Percentiles rank a stretch among this genome's conserved stretches.
These are phyloP conservation scores for Fusarium nurragi DNA, from an alignment of 2,329 filamentous ascomycete species.

Conservation along the genomic window DNA sequence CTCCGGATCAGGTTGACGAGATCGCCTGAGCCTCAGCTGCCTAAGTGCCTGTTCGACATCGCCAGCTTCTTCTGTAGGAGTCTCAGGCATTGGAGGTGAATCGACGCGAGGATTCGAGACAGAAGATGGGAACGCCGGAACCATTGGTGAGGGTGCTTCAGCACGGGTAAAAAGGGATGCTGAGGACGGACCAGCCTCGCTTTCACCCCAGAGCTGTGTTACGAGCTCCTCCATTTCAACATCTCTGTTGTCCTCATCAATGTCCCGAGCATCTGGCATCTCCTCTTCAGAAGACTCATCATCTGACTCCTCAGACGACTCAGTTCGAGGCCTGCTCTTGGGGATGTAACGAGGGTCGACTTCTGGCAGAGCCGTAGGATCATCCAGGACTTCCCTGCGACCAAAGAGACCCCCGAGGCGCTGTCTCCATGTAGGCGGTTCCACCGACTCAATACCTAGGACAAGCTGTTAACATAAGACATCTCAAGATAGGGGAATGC, in stretches of 20 bases:
- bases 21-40: background rate
- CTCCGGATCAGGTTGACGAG: background rate
- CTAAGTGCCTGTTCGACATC: background rate
- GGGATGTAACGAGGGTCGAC: slow-evolving; percentile 30
- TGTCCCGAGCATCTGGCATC: background rate
- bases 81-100: no score
- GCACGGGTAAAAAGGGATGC: background rate
- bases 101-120: background rate
- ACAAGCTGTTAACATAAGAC: background rate
- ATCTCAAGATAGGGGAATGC: background rate
- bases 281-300: background rate
- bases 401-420: slow-evolving; percentile 19
- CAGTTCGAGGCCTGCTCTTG: slow-evolving; percentile 24
- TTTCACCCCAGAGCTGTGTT: background rate
- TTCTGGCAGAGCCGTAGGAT: slow-evolving; percentile 34
- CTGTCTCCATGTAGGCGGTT: slow-evolving; percentile 14
- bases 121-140: background rate
- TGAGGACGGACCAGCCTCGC: background rate
- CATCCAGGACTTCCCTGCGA: background rate
- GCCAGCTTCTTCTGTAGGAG: background rate
- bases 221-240: slow-evolving; percentile 10
- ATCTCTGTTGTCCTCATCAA: background rate
- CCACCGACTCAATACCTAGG: slow-evolving; percentile 24
- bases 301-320: background rate
- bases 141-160: slow-evolving; percentile 4